These are phyloP conservation scores for Leishmania martiniquensis DNA, from an alignment of 208 protist species.

Conservation along the genomic window DNA sequence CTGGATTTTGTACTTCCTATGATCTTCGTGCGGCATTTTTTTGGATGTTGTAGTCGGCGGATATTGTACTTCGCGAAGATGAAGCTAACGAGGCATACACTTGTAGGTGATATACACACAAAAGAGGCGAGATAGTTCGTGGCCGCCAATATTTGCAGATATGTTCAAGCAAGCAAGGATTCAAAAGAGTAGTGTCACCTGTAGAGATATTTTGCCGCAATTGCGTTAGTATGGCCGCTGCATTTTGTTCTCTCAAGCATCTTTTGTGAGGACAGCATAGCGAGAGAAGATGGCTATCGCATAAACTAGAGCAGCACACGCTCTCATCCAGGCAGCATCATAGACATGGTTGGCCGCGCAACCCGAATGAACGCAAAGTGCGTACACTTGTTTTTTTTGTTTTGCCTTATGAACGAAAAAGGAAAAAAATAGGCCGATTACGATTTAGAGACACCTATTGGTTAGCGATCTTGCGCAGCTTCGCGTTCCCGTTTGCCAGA, in stretches of 20 bases:
- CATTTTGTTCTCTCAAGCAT: not conserved
- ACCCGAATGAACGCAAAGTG: not conserved
- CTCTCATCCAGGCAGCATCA: not conserved
- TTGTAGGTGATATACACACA: not conserved
- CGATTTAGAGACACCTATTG: slow-evolving; percentile 28
- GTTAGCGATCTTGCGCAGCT: slow-evolving; percentile 91
- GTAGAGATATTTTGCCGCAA: not conserved
- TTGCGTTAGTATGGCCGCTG: not conserved
- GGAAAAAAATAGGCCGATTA: slow-evolving; percentile 1
- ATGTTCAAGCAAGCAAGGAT: too few relatives aligned
- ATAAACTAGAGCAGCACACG: not conserved
- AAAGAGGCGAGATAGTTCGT: not conserved
- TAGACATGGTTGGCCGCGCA: not conserved
- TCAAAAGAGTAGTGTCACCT: not conserved
- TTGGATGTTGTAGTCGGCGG: not conserved
- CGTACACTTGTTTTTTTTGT: not conserved
- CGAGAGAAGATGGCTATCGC: too few relatives aligned
- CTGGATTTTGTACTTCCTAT: slow-evolving; percentile 87
- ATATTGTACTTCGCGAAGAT: not conserved
- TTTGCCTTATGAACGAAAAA: slow-evolving; percentile 2
- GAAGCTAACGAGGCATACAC: not conserved
- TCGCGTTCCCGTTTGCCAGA: slow-evolving; percentile 96
- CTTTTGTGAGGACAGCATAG: too few relatives aligned
- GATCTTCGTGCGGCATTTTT: slow-evolving; percentile 81
- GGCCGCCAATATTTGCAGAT: not conserved